A percentile compares a stretch with the other conserved stretches of the same genome.
Evolutionary conservation across 495 filamentous ascomycete genomes (phyloP).

Genomic region (Articulospora tetracladia): DNA sequence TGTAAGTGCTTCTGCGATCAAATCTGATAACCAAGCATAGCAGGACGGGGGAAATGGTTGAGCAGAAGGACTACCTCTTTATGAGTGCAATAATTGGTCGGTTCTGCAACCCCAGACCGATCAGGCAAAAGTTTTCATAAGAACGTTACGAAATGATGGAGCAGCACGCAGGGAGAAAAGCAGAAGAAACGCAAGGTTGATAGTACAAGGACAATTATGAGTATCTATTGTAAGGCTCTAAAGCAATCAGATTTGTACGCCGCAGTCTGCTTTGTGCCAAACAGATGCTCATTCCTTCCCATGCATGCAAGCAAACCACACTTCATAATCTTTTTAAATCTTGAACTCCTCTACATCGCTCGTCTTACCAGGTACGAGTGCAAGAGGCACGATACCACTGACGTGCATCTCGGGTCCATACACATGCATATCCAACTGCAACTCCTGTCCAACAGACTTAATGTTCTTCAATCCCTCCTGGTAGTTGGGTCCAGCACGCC

Average conservation of each 20-base stretch:
- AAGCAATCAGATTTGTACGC: conserved; percentile 13
- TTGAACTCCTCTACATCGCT: conserved; percentile 48
- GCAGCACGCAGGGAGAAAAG: too few relatives aligned
- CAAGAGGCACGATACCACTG: conserved; percentile 60
- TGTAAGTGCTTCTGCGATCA: too few relatives aligned
- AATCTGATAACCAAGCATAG: too few relatives aligned
- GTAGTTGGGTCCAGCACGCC: conserved; percentile 98
- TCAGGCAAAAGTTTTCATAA: too few relatives aligned
- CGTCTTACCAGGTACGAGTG: conserved; percentile 52
- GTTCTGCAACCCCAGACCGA: too few relatives aligned
- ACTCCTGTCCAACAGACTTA: conserved; percentile 89
- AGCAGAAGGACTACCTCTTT: too few relatives aligned
- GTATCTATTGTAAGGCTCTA: conserved; percentile 24
- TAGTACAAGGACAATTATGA: conserved; percentile 19
- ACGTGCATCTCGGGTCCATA: conserved; percentile 96
- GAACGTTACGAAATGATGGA: too few relatives aligned
- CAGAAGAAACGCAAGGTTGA: background rate
- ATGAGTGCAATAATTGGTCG: too few relatives aligned
- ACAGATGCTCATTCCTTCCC: conserved; percentile 13
- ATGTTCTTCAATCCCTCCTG: conserved; percentile 99
- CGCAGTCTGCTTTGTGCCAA: conserved; percentile 15
- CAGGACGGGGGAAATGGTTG: too few relatives aligned
- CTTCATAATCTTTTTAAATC: conserved; percentile 17
- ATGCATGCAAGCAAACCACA: conserved; percentile 11
- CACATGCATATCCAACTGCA: conserved; percentile 91